phyloP scores from a whole-genome alignment of 441 rosid genomes.

The Croton setiger region DNA sequence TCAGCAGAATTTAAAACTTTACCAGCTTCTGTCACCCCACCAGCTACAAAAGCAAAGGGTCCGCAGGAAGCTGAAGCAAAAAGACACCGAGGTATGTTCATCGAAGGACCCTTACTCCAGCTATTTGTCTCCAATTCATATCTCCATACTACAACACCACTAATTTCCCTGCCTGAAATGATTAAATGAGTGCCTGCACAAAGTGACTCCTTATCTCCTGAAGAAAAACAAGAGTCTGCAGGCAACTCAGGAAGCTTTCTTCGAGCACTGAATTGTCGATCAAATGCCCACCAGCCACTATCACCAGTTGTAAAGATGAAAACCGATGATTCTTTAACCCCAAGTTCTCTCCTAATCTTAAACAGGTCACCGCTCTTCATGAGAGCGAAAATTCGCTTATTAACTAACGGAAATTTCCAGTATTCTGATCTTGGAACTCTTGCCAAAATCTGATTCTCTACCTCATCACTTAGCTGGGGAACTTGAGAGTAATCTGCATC shows the following conservation, averaged over 20 bases:
- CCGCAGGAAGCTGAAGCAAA: constrained; percentile 81
- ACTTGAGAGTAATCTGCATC: constrained; percentile 80
- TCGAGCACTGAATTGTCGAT: constrained; percentile 42
- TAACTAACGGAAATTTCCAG: constrained; percentile 58
- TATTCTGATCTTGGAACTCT: constrained; percentile 69
- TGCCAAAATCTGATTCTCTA: constrained; percentile 71
- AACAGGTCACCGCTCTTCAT: constrained; percentile 64
- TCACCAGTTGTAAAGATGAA: constrained; percentile 73
- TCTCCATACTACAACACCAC: constrained; percentile 68
- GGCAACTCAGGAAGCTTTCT: constrained; percentile 66
- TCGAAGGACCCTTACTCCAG: constrained; percentile 75
- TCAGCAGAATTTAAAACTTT: constrained; percentile 57
- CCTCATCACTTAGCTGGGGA: constrained; percentile 62
- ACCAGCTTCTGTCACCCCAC: constrained; percentile 46
- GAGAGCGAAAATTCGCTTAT: constrained; percentile 45
- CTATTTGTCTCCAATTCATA: constrained; percentile 60
- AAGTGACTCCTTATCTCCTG: constrained; percentile 74
- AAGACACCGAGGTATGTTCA: constrained; percentile 67
- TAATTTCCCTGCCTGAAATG: constrained; percentile 62
- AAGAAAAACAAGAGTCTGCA: constrained; percentile 56
- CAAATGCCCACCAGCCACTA: constrained; percentile 67
- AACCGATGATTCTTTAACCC: constrained; percentile 63
- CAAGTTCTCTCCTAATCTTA: constrained; percentile 58
- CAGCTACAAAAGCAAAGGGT: constrained; percentile 60
- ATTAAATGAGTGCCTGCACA: constrained; percentile 81